phyloP scores from a whole-genome alignment of 2,329 filamentous ascomycete genomes.

The Ophiostoma himal-ulmi region DNA sequence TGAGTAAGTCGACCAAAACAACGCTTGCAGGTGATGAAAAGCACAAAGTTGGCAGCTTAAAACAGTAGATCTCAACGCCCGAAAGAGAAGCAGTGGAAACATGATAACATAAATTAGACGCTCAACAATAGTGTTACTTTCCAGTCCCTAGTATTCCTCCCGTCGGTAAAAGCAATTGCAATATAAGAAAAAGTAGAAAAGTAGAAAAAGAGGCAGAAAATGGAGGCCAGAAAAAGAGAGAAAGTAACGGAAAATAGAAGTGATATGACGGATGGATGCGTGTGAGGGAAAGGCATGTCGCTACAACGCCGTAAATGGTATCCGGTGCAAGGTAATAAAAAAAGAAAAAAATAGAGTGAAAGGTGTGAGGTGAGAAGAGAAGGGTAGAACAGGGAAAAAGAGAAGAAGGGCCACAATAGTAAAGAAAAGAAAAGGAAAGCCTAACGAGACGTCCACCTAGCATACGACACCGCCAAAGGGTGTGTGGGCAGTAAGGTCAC shows the following conservation, averaged over 20 bases:
- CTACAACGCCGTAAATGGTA: conserved; percentile 20
- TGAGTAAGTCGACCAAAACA: background rate
- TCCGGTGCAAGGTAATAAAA: conserved; percentile 12
- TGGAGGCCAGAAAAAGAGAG: background rate
- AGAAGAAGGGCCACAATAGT: background rate
- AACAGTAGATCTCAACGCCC: background rate
- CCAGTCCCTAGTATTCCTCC: background rate
- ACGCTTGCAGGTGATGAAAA: background rate
- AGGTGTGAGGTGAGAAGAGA: background rate
- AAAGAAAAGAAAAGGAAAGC: background rate
- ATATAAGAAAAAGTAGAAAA: background rate
- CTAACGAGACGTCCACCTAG: conserved; percentile 28
- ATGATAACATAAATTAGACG: background rate
- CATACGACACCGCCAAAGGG: conserved; percentile 62
- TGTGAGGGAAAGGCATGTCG: conserved; percentile 13
- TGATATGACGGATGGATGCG: background rate
- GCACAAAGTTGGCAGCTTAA: background rate
- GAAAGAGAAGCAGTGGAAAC: background rate
- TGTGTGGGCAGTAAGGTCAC: conserved; percentile 72
- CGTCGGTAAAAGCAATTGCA: background rate
- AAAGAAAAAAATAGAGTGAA: background rate
- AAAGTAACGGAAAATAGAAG: background rate
- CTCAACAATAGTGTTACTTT: background rate
- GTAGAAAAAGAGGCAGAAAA: background rate
- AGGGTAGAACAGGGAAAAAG: background rate